Conservation (phyloP, 768 basidiomycete species). For the Rickenella mellea region DNA sequence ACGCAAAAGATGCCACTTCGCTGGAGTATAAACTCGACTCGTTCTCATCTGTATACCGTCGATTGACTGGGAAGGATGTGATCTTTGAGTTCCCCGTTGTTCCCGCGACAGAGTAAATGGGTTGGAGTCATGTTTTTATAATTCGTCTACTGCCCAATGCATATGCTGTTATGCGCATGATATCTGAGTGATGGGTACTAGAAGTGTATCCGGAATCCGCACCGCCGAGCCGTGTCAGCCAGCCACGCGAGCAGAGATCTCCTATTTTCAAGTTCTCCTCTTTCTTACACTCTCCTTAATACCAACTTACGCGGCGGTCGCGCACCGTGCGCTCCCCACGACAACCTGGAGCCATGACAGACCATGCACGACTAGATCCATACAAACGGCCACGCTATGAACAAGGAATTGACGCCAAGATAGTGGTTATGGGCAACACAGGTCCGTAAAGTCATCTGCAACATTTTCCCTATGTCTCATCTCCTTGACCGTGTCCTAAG, state of each 20-base stretch:
- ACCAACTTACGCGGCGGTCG: constrained; percentile 38
- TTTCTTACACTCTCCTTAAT: constrained; percentile 21
- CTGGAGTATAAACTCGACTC: constrained; percentile 99
- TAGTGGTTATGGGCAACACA: constrained; percentile 87
- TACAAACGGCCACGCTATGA: constrained; percentile 65
- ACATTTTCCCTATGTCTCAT: constrained; percentile 2
- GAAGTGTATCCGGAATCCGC: no score
- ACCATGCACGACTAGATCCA: constrained; percentile 53
- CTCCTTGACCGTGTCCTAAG: constrained; percentile 33
- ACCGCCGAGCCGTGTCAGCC: no score
- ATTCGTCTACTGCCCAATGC: constrained; percentile 1
- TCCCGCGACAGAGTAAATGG: constrained; percentile 56
- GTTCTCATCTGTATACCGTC: constrained; percentile 94
- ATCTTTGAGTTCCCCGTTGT: constrained; percentile 87
- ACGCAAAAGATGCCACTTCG: constrained; percentile 95
- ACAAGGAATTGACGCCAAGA: constrained; percentile 87
- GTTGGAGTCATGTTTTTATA: constrained; percentile 24
- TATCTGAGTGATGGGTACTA: no score
- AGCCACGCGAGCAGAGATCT: no score
- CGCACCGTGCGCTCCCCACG: constrained; percentile 18
- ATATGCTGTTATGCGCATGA: background rate
- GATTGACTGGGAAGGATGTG: constrained; percentile 94
- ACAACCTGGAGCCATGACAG: constrained; percentile 37
- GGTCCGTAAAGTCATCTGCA: constrained; percentile 26
- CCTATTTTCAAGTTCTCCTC: constrained; percentile 21